phyloP scores from a whole-genome alignment of 805 yeast species.

The Wickerhamomyces chaumierensis region DNA sequence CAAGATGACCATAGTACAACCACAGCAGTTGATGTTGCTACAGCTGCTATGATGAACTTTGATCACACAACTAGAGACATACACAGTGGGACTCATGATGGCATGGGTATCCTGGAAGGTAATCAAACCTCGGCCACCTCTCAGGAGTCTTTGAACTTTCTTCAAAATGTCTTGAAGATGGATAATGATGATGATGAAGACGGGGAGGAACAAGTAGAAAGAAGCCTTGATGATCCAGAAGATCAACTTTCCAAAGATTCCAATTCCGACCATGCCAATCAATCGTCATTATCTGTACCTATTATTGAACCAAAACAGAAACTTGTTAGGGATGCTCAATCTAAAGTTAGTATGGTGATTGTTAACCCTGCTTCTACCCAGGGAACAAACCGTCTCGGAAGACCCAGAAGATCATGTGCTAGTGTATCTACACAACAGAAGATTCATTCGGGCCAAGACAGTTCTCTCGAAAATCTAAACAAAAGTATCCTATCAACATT shows the following conservation, averaged over 20 bases:
- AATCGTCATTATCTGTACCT: background rate
- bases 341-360: constrained; percentile 17
- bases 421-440: background rate
- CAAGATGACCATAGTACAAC: constrained; percentile 1
- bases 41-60: constrained; percentile 17
- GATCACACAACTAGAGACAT: constrained; percentile 6
- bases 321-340: constrained; percentile 11
- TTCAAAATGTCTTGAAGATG: constrained; percentile 5
- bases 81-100: background rate
- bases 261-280: too few relatives aligned
- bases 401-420: constrained; percentile 13
- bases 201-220: too few relatives aligned
- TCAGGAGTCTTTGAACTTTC: constrained; percentile 7
- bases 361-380: constrained; percentile 17
- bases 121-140: constrained; percentile 1
- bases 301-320: constrained; percentile 12
- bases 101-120: background rate
- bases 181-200: background rate
- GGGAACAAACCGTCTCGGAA: constrained; percentile 16
- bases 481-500: constrained; percentile 15
- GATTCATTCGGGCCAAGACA: background rate
- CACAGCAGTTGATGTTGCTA: constrained; percentile 13
- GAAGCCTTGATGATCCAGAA: too few relatives aligned
- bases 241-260: too few relatives aligned
- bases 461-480: constrained; percentile 12